Evolutionary conservation across 139 green algal species (phyloP).

Genomic region (Tetradesmus lagerheimii): DNA sequence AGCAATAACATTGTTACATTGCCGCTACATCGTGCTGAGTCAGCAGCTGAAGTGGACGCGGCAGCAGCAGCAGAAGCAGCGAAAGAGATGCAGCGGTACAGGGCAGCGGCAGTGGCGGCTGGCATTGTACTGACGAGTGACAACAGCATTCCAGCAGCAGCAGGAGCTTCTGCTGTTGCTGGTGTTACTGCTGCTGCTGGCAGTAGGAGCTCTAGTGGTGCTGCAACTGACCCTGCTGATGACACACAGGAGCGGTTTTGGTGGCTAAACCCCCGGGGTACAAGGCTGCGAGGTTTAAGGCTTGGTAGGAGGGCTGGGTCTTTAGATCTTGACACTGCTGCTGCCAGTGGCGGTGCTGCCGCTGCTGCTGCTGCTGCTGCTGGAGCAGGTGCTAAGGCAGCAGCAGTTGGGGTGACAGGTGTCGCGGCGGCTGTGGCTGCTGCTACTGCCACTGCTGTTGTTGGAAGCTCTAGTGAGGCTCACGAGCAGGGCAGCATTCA

Average conservation of each 20-base stretch:
- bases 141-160: background rate
- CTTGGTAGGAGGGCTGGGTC: background rate
- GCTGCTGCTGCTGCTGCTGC: background rate
- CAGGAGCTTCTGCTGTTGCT: background rate
- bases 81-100: background rate
- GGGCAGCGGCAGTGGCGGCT: conserved; percentile 13
- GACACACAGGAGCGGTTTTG: background rate
- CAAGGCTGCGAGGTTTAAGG: background rate
- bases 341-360: background rate
- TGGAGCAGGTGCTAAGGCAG: background rate
- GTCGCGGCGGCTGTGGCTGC: background rate
- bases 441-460: conserved; percentile 2
- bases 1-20: no score
- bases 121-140: background rate
- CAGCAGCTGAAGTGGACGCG: conserved; percentile 12
- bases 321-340: background rate
- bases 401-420: background rate
- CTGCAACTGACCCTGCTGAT: background rate
- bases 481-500: background rate
- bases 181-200: background rate
- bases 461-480: background rate
- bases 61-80: conserved; percentile 33
- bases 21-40: background rate
- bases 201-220: background rate
- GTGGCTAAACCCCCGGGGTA: background rate